phyloP scores from a whole-genome alignment of 192 early-diverging fungal genomes.

The Phlyctochytrium planicorne region DNA sequence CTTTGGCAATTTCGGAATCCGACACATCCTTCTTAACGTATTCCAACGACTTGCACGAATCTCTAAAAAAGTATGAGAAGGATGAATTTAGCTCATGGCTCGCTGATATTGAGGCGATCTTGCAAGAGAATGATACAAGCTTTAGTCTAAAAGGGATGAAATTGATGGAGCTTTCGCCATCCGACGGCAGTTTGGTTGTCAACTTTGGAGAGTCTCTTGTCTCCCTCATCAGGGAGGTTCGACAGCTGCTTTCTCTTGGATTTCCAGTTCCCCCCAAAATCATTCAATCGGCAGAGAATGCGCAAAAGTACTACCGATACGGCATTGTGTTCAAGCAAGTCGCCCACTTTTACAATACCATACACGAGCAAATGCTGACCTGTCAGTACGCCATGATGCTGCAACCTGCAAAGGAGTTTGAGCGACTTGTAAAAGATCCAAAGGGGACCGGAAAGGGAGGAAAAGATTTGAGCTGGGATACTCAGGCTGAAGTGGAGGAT shows the following conservation, averaged over 20 bases:
- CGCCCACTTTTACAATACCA: constrained; percentile 64
- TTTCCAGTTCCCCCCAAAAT: constrained; percentile 47
- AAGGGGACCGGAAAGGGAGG: constrained; percentile 8
- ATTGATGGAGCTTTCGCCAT: constrained; percentile 52
- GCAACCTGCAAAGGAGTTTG: constrained; percentile 51
- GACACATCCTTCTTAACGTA: constrained; percentile 27
- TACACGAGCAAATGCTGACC: constrained; percentile 60
- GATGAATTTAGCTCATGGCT: constrained; percentile 48
- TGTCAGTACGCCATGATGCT: constrained; percentile 57
- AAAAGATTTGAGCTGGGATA: constrained; percentile 37
- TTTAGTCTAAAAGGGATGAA: constrained; percentile 15
- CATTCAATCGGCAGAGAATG: constrained; percentile 42
- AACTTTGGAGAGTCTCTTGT: constrained; percentile 52
- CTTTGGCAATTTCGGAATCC: constrained; percentile 29
- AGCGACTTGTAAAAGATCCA: constrained; percentile 48
- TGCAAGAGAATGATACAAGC: constrained; percentile 25
- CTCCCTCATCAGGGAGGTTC: constrained; percentile 44
- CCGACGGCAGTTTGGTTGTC: constrained; percentile 47
- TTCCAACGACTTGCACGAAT: constrained; percentile 33
- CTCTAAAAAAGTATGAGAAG: constrained; percentile 38
- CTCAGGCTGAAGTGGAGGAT: constrained; percentile 39
- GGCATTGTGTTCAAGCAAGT: constrained; percentile 58
- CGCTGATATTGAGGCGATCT: constrained; percentile 23
- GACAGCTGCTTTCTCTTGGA: constrained; percentile 54
- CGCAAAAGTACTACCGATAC: constrained; percentile 48